Conservation (phyloP, 345 rosid species). For the Linum usitatissimum region DNA sequence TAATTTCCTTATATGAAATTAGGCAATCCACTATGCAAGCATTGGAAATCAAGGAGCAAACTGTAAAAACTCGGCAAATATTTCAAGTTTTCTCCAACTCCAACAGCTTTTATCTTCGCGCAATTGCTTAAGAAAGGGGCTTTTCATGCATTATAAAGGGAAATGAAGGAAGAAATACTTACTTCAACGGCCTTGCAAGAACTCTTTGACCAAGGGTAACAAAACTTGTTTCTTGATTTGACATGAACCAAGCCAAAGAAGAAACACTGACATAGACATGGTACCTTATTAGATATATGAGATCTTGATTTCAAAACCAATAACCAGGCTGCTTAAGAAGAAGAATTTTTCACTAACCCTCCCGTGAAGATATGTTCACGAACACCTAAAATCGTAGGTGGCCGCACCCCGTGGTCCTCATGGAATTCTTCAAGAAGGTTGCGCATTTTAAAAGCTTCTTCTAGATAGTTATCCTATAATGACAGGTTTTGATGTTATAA, state of each 20-base stretch:
- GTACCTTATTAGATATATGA: background rate
- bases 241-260: slow-evolving; percentile 2
- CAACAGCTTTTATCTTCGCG: background rate
- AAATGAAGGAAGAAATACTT: background rate
- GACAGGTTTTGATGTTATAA: background rate
- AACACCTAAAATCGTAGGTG: slow-evolving; percentile 3
- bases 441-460: slow-evolving; percentile 9
- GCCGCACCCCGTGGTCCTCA: slow-evolving; percentile 1
- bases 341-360: background rate
- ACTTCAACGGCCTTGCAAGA: background rate
- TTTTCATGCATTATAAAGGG: background rate
- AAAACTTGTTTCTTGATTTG: background rate
- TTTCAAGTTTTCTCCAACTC: background rate
- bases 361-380: slow-evolving; percentile 9
- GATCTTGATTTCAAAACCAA: background rate
- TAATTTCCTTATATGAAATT: too few species aligned
- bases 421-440: slow-evolving; percentile 5
- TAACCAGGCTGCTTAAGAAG: background rate
- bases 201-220: background rate
- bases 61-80: background rate
- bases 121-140: background rate
- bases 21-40: background rate
- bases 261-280: slow-evolving; percentile 2
- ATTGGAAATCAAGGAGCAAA: background rate
- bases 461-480: slow-evolving; percentile 7